These are phyloP conservation scores for Phytophthora niederhauseri DNA, from an alignment of 352 stramenopile genomes.

Conservation along the genomic window DNA sequence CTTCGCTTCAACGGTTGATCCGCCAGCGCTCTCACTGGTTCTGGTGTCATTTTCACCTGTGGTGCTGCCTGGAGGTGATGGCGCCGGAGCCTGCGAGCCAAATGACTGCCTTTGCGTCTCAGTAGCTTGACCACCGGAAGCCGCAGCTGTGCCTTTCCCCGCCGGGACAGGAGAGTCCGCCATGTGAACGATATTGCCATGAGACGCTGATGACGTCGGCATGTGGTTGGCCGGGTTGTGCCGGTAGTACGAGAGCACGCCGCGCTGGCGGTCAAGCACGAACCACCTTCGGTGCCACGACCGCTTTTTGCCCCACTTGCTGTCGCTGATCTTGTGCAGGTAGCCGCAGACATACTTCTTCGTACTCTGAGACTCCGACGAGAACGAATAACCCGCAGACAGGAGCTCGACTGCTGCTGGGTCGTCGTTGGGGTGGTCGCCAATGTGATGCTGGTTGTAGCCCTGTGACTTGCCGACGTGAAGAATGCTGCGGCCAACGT, in stretches of 20 bases:
- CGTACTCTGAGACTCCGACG: slow-evolving; percentile 76
- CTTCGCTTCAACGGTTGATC: slow-evolving; percentile 27
- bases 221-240: slow-evolving; percentile 82
- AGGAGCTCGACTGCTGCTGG: slow-evolving; percentile 41
- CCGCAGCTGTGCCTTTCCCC: slow-evolving; percentile 13
- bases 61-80: slow-evolving; percentile 6
- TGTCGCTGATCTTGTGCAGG: slow-evolving; percentile 86
- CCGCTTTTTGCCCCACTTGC: slow-evolving; percentile 81
- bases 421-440: slow-evolving; percentile 32
- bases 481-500: slow-evolving; percentile 80
- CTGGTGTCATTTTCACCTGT: slow-evolving; percentile 12
- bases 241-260: slow-evolving; percentile 83
- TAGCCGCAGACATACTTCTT: slow-evolving; percentile 87
- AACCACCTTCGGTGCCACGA: slow-evolving; percentile 90
- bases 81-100: slow-evolving; percentile 1
- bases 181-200: slow-evolving; percentile 81
- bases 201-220: slow-evolving; percentile 42
- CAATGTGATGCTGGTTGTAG: slow-evolving; percentile 16
- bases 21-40: slow-evolving; percentile 13
- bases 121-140: slow-evolving; percentile 5
- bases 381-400: slow-evolving; percentile 65
- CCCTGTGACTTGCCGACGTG: slow-evolving; percentile 65
- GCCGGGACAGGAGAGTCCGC: slow-evolving; percentile 42
- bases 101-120: slow-evolving; percentile 29
- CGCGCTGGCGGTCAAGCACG: slow-evolving; percentile 74